phyloP scores from a whole-genome alignment of 2,329 filamentous ascomycete species.

The Pseudocercospora pini-densiflorae region DNA sequence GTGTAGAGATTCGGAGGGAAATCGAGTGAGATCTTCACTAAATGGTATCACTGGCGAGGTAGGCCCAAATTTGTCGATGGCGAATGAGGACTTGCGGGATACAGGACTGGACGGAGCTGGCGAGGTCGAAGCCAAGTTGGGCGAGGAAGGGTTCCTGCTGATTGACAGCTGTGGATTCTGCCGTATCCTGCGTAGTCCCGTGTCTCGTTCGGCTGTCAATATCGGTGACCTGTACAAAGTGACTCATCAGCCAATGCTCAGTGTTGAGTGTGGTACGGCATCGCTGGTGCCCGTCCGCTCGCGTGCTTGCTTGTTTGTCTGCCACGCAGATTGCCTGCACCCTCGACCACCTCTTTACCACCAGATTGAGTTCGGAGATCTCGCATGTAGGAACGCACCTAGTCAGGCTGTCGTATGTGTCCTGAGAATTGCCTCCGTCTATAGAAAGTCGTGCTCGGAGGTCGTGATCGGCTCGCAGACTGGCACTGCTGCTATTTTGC shows the following conservation, averaged over 20 bases:
- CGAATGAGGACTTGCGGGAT: conserved; percentile 56
- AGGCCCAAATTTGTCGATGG: conserved; percentile 63
- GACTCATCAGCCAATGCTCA: conserved; percentile 20
- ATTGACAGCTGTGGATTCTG: conserved; percentile 64
- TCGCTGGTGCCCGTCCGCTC: not conserved
- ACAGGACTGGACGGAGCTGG: conserved; percentile 69
- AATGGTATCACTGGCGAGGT: conserved; percentile 72
- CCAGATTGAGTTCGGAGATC: not conserved
- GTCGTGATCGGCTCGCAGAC: conserved; percentile 56
- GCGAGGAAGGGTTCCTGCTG: conserved; percentile 67
- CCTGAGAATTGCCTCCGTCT: conserved; percentile 69
- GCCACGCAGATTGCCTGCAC: not conserved
- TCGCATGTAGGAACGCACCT: conserved; percentile 62
- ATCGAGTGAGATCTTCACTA: conserved; percentile 86
- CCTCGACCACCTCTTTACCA: not conserved
- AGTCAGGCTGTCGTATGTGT: conserved; percentile 69
- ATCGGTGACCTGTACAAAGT: conserved; percentile 71
- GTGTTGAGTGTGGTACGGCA: conserved; percentile 12
- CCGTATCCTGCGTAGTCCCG: conserved; percentile 87
- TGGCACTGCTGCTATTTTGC: conserved; percentile 39
- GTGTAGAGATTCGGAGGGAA: conserved; percentile 93
- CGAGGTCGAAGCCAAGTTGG: conserved; percentile 76
- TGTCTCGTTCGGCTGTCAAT: conserved; percentile 60
- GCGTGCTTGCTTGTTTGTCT: not conserved
- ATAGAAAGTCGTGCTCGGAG: conserved; percentile 70